Conservation (phyloP, 176 grass and related monocot genomes). For the Microstegium vimineum region DNA sequence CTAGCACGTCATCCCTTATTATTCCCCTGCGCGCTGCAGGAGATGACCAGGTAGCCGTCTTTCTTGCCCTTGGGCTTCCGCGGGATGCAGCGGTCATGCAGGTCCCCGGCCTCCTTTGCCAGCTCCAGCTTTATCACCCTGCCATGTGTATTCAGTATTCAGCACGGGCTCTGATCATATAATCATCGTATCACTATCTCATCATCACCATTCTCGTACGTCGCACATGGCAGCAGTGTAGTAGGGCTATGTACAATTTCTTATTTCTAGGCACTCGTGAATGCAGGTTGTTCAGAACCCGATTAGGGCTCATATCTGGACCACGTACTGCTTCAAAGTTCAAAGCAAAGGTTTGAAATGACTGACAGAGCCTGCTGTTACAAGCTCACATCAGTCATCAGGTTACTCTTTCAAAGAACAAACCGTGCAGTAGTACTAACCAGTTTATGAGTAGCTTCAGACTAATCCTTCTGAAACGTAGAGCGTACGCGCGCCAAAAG, state of each 20-base stretch:
- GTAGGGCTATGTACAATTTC: neutral
- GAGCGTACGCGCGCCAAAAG: too few relatives aligned
- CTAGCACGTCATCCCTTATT: constrained; percentile 24
- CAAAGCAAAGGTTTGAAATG: constrained; percentile 20
- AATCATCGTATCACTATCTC: neutral
- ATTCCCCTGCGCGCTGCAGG: constrained; percentile 32
- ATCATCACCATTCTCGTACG: constrained; percentile 18
- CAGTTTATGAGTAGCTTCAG: neutral
- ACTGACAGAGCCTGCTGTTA: constrained; percentile 12
- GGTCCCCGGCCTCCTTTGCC: constrained; percentile 45
- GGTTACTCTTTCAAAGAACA: neutral
- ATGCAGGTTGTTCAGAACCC: neutral
- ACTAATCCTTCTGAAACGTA: neutral
- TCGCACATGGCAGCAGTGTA: neutral
- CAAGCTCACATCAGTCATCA: neutral
- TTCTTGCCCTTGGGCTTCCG: constrained; percentile 56
- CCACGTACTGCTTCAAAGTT: constrained; percentile 8
- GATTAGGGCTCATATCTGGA: neutral
- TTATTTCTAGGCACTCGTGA: neutral
- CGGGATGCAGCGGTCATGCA: constrained; percentile 67
- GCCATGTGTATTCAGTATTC: neutral
- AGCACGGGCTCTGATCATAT: neutral
- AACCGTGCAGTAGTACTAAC: neutral
- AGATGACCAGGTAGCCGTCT: constrained; percentile 45
- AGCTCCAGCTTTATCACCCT: constrained; percentile 58